Base-by-base conservation (phyloP, 2,329 filamentous ascomycete genomes). In the Colletotrichum sp. region DNA sequence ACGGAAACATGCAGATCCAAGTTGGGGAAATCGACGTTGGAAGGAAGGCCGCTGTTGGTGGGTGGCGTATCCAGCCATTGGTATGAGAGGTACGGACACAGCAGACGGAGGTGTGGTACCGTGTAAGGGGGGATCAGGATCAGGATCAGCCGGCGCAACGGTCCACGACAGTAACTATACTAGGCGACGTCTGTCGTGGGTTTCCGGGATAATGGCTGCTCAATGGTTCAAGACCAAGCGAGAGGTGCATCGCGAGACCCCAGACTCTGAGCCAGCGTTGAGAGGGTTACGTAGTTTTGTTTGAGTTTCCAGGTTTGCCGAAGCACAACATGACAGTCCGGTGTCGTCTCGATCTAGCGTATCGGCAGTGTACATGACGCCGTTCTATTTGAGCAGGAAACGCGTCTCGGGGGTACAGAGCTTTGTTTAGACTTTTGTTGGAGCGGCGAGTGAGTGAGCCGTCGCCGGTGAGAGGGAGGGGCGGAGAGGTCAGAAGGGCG, bases 1-100 rank as follows among this genome's bases (percentile, higher is more conserved):
- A 69, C 32, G 44, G 70, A 59, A 34, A 21, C 16, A 28, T 68
- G 73, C 70, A 73, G 73, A 69, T 69, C 57, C 73, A 73, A 59
- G 73, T 16, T 59, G 65, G 36, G 24, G 57, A 30, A 49, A 64
- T 62, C 70, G 70, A 44, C 49, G 30, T 34, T 24, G 66, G 66
- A 60, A n/a, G 68, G 44, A 49, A 49, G 44, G 44, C n/a, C 44
- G 44, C 44, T 49, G 44, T 49, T 39, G 26, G 36, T 55, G 36
- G 55, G 39, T 68, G 52, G 32, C 34, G 49, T 44, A 52, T n/a
- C 39, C 65, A 49, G 7, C 44, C 10, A 49, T 13, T 49, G 44
- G 44, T 49, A 49, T 49, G 26, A 36, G 39, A 44, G 39, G 44
- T 49, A 49, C 18, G 39, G 18, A 44, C 36, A 57, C 57, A 64